Base-by-base conservation (phyloP, 129 eudicot species). In the Artemisia tridentata region DNA sequence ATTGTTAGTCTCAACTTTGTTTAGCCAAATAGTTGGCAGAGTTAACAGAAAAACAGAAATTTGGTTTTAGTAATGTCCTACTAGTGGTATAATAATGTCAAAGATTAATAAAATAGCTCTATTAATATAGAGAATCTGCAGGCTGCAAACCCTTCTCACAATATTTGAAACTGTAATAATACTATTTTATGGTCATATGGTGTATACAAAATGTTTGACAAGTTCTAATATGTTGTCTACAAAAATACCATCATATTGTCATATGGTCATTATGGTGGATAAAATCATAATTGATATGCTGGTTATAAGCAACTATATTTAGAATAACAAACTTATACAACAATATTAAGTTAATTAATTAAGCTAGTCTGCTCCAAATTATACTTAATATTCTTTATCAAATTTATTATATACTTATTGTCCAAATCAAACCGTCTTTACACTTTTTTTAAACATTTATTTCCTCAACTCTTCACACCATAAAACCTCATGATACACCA, bases 341-440 rank as follows among this genome's bases (percentile, higher is more conserved):
- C 43, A 38, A 38, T 38, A 7, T 38, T 38, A 38, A 38, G 43
- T 38, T 38, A 38, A 38, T 38, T 5, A 38, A 38, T 0, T 12
- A 11, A 51, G 15, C 15, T 20, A 3, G 63, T 57, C 29, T 19
- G 23, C 63, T 57, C 63, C n/a, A 20, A 6, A 11, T 53, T 16
- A 25, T 38, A 19, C 7, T 19, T 60, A 18, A 10, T 62, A 12
- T 69, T 27, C 18, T 38, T 38, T 0, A 38, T 38, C 48, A 63
- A 57, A 31, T 25, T 20, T 52, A 67, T 77, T 69, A 51, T 72
- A 46, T 73, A 52, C 43, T 56, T 69, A 38, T 60, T 74, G 86
- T 82, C 86, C 65, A 43, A 57, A 82, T 82, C 86, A 82, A 70
- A 78, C 86, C 83, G 86, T 19, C 83, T 74, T 69, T 23, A 73